Conservation (phyloP, 1,284 basidiomycete genomes). For the Marasmius sp. region DNA sequence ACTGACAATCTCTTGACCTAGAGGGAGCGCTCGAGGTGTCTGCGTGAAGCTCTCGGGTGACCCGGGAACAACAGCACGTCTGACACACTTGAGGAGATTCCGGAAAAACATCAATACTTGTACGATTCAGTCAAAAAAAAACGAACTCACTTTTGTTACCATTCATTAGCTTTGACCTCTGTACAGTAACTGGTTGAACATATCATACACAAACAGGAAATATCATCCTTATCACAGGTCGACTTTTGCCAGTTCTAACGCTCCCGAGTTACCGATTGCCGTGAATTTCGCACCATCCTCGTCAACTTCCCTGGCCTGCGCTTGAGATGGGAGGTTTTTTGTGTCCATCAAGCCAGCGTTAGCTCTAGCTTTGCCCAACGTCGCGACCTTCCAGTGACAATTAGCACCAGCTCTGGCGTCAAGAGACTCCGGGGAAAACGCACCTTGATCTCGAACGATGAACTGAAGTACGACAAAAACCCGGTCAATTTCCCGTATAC, state of each 20-base stretch:
- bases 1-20: too few relatives aligned
- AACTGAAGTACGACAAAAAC: constrained; percentile 37
- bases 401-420: not conserved
- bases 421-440: constrained; percentile 2
- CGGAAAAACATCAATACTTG: too few relatives aligned
- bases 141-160: too few relatives aligned
- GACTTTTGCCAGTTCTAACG: constrained; percentile 35
- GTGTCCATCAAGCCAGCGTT: constrained; percentile 46
- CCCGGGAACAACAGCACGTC: too few relatives aligned
- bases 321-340: constrained; percentile 35
- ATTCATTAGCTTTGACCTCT: too few relatives aligned
- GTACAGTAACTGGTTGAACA: too few relatives aligned
- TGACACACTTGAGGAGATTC: too few relatives aligned
- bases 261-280: constrained; percentile 42
- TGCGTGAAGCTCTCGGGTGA: too few relatives aligned
- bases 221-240: not conserved
- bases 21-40: too few relatives aligned
- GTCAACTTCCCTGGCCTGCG: constrained; percentile 33
- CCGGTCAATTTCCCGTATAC: constrained; percentile 39
- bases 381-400: constrained; percentile 33
- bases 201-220: not conserved
- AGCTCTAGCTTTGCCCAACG: constrained; percentile 41
- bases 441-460: constrained; percentile 47
- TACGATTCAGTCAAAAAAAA: too few relatives aligned
- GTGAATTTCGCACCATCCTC: constrained; percentile 40